Base-by-base conservation (phyloP, 768 basidiomycete genomes). In the Mycena olivaceomarginata region DNA sequence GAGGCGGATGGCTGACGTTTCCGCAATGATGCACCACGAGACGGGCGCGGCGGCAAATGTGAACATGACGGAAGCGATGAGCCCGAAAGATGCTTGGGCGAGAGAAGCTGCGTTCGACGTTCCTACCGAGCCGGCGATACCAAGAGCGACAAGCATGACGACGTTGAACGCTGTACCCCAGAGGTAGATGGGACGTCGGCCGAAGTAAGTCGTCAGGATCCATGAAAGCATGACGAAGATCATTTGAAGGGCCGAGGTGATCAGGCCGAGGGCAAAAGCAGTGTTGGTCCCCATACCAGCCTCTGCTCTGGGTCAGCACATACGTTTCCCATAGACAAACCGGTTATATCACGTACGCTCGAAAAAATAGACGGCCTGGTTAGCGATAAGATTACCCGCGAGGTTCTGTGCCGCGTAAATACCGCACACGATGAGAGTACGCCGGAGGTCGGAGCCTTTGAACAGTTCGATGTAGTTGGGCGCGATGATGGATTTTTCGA, bases 231-330 rank as follows among this genome's bases (percentile, higher is more conserved):
- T 74, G 65, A 76, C 74, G 75, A 79, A 79, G 72, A 79, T 59
- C 78, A 79, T 79, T 37, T 79, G 78, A 15, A 79, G 78, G 16
- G 78, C 78, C 25, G 78, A 79, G 57, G 78, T 79, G 72, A 79
- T 79, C 39, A 79, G 67, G 22, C 78, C 78, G 37, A 79, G 75
- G 31, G 75, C 78, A 67, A 79, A 79, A 31, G 78, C 74, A 15
- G 57, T 59, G 65, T 76, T 73, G n/a, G 60, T 73, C 25, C 43
- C 4, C 75, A 79, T 73, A 13, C 78, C 78, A 16, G 78, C 78
- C 75, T 79, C 77, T 79, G 75, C 56, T 31, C 16, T 20, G 39
- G 22, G 70, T 76, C 25, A 76, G 75, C 65, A 65, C 64, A n/a
- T 16, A 40, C 37, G 25, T 37, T 63, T 63, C 16, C 2, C 31